Conservation (phyloP, 2,329 filamentous ascomycete species). For the Polychaeton citri region DNA sequence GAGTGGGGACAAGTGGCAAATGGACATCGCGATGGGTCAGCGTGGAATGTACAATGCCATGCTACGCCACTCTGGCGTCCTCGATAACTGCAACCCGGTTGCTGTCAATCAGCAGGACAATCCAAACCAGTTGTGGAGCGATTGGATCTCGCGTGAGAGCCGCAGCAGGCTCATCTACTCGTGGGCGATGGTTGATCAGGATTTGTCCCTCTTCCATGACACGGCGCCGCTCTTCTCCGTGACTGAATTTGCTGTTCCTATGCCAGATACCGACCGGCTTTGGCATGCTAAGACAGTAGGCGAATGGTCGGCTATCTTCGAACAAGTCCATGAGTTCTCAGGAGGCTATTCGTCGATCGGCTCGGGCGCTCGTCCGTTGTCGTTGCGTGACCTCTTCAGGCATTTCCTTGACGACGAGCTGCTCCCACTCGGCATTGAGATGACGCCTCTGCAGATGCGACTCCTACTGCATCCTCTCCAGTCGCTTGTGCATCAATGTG, state of each 20-base stretch:
- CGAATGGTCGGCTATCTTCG: conserved; percentile 47
- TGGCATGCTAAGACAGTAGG: conserved; percentile 48
- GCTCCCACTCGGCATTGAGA: conserved; percentile 35
- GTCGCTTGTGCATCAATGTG: conserved; percentile 49
- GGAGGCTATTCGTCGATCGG: conserved; percentile 41
- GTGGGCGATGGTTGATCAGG: conserved; percentile 63
- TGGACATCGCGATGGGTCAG: conserved; percentile 64
- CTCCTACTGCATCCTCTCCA: conserved; percentile 57
- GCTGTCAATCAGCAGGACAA: conserved; percentile 33
- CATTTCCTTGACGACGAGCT: conserved; percentile 54
- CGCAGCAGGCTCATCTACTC: conserved; percentile 58
- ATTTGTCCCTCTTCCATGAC: conserved; percentile 54
- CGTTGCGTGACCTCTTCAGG: conserved; percentile 52
- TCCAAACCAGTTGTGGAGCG: conserved; percentile 44
- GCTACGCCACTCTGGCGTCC: conserved; percentile 55
- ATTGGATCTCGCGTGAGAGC: conserved; percentile 53
- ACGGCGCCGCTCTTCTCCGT: conserved; percentile 49
- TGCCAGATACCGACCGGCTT: conserved; percentile 49
- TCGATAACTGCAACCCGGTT: conserved; percentile 37
- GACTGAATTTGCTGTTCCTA: conserved; percentile 50
- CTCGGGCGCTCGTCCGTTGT: conserved; percentile 40
- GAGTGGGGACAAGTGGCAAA: conserved; percentile 66
- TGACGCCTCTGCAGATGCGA: conserved; percentile 47
- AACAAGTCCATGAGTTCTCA: conserved; percentile 44
- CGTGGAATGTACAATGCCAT: conserved; percentile 61